Base-by-base conservation (phyloP, 441 rosid species). In the Gossypium aridum region DNA sequence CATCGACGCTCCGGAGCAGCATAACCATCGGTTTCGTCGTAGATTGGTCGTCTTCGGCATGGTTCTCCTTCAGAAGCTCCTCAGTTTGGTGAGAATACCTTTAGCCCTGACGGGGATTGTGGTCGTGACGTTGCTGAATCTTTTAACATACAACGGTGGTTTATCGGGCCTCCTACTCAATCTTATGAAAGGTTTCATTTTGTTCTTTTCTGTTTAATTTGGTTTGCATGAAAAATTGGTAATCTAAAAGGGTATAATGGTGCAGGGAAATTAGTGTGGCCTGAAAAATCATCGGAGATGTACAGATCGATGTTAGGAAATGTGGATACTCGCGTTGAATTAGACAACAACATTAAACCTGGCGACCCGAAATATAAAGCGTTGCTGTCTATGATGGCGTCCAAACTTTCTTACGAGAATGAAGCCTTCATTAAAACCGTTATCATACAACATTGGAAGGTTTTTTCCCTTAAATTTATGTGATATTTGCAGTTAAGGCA, bases 1-100 rank as follows among this genome's bases (percentile, higher is more conserved):
- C 80, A 75, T 87, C 1, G 69, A 87, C 14, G 77, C 80, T 79
- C 49, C 85, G 16, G 73, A 17, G 31, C 60, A 69, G 9, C 47
- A 65, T 64, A 4, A 4, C 0, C 12, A 10, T 9, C 75, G 76
- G 68, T 89, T 90, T 34, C 62, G 75, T n/a, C 75, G 78, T 16
- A 81, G 98, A 68, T 91, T 93, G 98, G 54, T 89, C 74, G 86
- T 91, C 54, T 90, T 91, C 87, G 72, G 86, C 72, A 89, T 92
- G 14, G 74, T 91, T 4, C 56, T 87, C 17, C 14, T 70, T 25
- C 97, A 87, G 75, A 89, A 87, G 77, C 65, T 86, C 66, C 65
- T 91, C 19, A 77, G 84, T 19, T 26, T 49, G 10, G 4, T 34
- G 16, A 80, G 17, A 37, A 70, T 47, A 25, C 90, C 89, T 3